Base-by-base conservation (phyloP, 2,329 filamentous ascomycete species). In the Teratosphaeria gauchensis region DNA sequence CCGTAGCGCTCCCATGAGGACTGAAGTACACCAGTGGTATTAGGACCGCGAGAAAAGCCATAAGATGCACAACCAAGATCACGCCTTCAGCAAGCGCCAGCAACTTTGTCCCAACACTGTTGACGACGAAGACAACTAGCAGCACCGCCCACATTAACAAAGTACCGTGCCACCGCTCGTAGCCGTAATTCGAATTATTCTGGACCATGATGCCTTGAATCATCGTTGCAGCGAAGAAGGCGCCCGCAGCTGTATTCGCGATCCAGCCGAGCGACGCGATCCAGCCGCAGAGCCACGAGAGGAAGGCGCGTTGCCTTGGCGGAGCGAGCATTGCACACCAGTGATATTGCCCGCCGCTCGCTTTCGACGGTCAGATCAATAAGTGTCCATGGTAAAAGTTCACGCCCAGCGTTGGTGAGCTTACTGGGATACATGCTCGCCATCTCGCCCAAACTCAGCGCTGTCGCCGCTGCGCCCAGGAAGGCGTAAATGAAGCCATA, bases 31-130 rank as follows among this genome's bases (percentile, higher is more conserved):
- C 42, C 56, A 63, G 30, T 4, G 60, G 59, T 7, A 62, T 33
- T 4, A 81, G 64, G 55, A 80, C 76, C 0, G 73, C 77, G 54
- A 80, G 78, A 67, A 80, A 80, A 3, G 78, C 78, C 11, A 77
- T 65, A 12, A 80, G 68, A 58, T 81, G 79, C 8, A 81, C 64
- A n/a, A 78, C 72, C 19, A 80, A 66, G 33, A 80, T 74, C 16
- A 77, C 62, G 0, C 75, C 75, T 65, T 82, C 79, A n/a, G 80
- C 70, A 12, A 74, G 69, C 2, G 78, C 76, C 1, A 81, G 67
- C 1, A 75, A 61, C 48, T 71, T 72, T 4, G 73, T 75, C 7
- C 73, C 71, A 14, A 75, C 66, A 1, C 72, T 73, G 62, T 81
- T 82, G 64, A 80, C 72, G 24, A 64, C 46, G 30, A 68, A 61